These are phyloP conservation scores for Gaultheria prostrata DNA, from an alignment of 148 eudicot species.

Conservation along the genomic window DNA sequence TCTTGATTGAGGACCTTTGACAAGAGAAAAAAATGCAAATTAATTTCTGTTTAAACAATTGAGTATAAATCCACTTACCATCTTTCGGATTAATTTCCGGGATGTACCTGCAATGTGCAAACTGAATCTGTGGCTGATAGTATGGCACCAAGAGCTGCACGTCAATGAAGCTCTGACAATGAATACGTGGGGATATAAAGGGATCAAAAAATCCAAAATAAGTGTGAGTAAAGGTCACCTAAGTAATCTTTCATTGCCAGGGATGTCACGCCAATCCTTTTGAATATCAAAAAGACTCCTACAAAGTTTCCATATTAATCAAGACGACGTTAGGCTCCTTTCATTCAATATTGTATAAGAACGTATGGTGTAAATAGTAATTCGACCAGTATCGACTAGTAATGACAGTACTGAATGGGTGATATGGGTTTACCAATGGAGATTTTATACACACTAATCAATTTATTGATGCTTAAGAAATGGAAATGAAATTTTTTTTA, in stretches of 20 bases:
- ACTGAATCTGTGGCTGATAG: conserved; percentile 93
- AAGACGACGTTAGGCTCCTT: background rate
- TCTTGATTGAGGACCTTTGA: conserved; percentile 86
- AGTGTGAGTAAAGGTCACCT: conserved; percentile 29
- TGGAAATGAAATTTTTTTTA: background rate
- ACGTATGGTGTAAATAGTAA: background rate
- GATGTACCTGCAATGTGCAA: conserved; percentile 84
- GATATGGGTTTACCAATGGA: background rate
- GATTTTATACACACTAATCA: background rate
- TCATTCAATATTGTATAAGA: background rate
- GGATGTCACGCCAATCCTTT: conserved; percentile 43
- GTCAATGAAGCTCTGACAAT: background rate
- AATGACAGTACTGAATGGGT: background rate
- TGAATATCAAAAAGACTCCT: conserved; percentile 44
- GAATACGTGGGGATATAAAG: background rate
- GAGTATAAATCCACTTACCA: conserved; percentile 7
- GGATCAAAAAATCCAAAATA: background rate
- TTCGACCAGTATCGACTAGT: background rate
- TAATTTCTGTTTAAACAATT: conserved; percentile 7
- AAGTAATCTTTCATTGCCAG: conserved; percentile 47
- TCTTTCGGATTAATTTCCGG: conserved; percentile 2
- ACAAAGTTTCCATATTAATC: conserved; percentile 21
- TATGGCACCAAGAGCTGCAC: conserved; percentile 89
- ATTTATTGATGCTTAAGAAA: background rate
- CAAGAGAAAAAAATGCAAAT: conserved; percentile 15